phyloP scores from a whole-genome alignment of 2,329 filamentous ascomycete genomes.

The Trichoderma simmonsii region DNA sequence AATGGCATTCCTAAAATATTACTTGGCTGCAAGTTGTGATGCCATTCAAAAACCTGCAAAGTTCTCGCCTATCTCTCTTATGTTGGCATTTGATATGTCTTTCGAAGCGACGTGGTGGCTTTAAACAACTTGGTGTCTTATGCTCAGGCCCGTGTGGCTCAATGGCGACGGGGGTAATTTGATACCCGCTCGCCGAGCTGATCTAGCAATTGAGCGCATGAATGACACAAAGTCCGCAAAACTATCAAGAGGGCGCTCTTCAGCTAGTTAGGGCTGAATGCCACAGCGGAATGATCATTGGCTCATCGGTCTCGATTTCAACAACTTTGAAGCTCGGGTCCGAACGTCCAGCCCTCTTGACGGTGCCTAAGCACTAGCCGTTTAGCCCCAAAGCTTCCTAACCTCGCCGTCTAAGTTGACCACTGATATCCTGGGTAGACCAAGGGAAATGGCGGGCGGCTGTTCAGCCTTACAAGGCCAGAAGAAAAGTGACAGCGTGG shows the following conservation, averaged over 20 bases:
- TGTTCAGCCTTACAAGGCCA: conserved; percentile 14
- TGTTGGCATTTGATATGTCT: background rate
- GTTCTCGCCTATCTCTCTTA: background rate
- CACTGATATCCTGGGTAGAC: background rate
- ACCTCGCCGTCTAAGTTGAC: background rate
- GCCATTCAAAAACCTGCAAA: background rate
- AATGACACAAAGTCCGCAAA: background rate
- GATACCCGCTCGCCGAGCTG: background rate
- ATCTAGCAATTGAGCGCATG: background rate
- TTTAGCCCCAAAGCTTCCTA: conserved; percentile 6
- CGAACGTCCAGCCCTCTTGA: background rate
- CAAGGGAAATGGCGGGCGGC: background rate
- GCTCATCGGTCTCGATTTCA: background rate
- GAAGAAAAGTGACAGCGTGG: background rate
- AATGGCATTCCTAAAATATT: conserved; percentile 1
- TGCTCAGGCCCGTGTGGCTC: background rate
- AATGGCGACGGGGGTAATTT: background rate
- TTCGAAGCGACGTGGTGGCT: background rate
- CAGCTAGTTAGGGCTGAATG: background rate
- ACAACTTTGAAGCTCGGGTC: background rate
- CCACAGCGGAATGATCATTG: background rate
- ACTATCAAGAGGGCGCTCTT: background rate
- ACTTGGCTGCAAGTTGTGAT: background rate
- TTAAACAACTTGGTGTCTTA: background rate
- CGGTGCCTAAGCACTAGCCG: conserved; percentile 10